Conservation (phyloP, 306 rosid species). For the Gastrolobium bilobum region DNA sequence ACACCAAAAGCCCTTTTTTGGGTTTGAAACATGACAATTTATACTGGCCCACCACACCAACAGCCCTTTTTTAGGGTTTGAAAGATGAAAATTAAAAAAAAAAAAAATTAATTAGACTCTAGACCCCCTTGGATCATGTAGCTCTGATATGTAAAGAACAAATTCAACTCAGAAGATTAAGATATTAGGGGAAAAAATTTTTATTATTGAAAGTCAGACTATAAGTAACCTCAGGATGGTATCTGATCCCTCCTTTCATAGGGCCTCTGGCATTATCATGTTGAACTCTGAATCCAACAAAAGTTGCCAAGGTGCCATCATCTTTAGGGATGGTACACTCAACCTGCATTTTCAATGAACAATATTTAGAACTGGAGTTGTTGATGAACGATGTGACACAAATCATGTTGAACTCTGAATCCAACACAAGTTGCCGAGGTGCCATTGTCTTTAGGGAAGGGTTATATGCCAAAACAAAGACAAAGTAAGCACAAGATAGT, state of each 20-base stretch:
- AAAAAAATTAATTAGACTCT: too few species aligned
- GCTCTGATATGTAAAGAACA: too few species aligned
- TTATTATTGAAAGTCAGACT: background rate
- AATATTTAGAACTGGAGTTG: background rate
- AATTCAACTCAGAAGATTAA: too few species aligned
- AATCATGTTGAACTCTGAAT: too few species aligned
- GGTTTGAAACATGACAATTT: too few species aligned
- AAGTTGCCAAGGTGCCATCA: constrained; percentile 76
- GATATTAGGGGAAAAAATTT: too few species aligned
- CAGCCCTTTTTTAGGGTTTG: too few species aligned
- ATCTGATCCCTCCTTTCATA: constrained; percentile 93
- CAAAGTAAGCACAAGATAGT: background rate
- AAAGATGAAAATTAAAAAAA: too few species aligned
- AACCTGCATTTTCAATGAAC: constrained; percentile 59
- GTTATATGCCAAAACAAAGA: background rate
- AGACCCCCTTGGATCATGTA: too few species aligned
- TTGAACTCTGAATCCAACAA: constrained; percentile 79
- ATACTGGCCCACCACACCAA: too few species aligned
- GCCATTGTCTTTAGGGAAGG: background rate
- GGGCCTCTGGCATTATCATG: constrained; percentile 96
- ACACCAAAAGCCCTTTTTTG: too few species aligned
- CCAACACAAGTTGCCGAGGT: too few species aligned
- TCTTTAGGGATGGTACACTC: constrained; percentile 87
- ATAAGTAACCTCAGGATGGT: constrained; percentile 80
- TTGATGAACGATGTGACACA: background rate